These are phyloP conservation scores for Ilex asprella DNA, from an alignment of 257 asterid species.

Conservation along the genomic window DNA sequence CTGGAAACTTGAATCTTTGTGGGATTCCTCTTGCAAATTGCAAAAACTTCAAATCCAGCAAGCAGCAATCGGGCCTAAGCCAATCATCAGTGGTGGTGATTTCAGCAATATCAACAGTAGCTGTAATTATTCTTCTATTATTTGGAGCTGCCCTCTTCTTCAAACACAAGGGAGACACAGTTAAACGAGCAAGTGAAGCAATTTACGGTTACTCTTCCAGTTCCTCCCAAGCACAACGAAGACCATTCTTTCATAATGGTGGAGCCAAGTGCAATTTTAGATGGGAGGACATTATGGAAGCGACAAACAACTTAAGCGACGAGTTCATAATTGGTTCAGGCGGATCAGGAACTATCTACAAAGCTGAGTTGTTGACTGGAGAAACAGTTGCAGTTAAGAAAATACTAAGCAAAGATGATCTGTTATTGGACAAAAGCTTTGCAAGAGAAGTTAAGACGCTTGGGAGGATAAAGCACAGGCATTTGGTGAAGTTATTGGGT, in stretches of 20 bases:
- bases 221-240: conserved; percentile 65
- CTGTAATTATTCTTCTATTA: conserved; percentile 40
- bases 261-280: conserved; percentile 48
- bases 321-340: too few species aligned
- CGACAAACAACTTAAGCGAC: conserved; percentile 66
- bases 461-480: conserved; percentile 83
- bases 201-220: conserved; percentile 52
- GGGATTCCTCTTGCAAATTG: conserved; percentile 72
- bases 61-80: conserved; percentile 23
- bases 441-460: conserved; percentile 85
- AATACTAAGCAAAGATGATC: conserved; percentile 56
- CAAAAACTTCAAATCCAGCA: conserved; percentile 19
- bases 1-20: conserved; percentile 60
- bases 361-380: too few species aligned
- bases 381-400: conserved; percentile 76
- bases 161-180: conserved; percentile 54
- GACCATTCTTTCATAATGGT: conserved; percentile 44
- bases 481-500: conserved; percentile 75
- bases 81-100: conserved; percentile 51
- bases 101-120: conserved; percentile 45
- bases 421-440: conserved; percentile 67
- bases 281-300: conserved; percentile 89
- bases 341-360: too few species aligned
- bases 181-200: conserved; percentile 27
- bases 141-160: conserved; percentile 11